Conservation (phyloP, 805 yeast species). For the Kazachstania kunashirensis region DNA sequence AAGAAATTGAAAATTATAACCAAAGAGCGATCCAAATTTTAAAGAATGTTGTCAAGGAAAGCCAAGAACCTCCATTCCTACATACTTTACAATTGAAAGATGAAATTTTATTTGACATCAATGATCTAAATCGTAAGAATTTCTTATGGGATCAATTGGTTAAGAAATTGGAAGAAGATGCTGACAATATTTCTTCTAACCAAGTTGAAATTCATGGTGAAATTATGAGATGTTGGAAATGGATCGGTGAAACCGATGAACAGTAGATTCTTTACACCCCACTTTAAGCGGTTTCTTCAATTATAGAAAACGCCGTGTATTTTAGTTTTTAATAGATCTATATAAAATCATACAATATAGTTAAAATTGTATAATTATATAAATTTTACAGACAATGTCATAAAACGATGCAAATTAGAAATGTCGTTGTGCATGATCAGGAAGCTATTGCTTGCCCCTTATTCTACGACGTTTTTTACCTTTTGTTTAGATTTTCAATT, state of each 20-base stretch:
- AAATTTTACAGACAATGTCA: too few relatives aligned
- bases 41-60: conserved; percentile 34
- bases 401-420: too few relatives aligned
- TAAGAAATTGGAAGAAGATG: conserved; percentile 41
- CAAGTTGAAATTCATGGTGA: conserved; percentile 73
- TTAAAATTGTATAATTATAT: too few relatives aligned
- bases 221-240: conserved; percentile 74
- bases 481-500: too few relatives aligned
- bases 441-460: too few relatives aligned
- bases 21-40: conserved; percentile 34
- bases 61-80: conserved; percentile 35
- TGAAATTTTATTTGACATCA: conserved; percentile 34
- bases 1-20: conserved; percentile 32
- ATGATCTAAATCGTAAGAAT: conserved; percentile 26
- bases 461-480: too few relatives aligned
- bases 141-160: conserved; percentile 50
- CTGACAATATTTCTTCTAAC: conserved; percentile 44
- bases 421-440: too few relatives aligned
- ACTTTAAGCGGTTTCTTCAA: too few relatives aligned
- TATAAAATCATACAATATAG: too few relatives aligned
- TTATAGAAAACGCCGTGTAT: too few relatives aligned
- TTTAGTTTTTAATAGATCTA: too few relatives aligned
- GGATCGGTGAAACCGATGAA: conserved; percentile 37
- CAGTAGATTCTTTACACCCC: too few relatives aligned
- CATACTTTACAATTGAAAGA: conserved; percentile 65